phyloP scores from a whole-genome alignment of 495 filamentous ascomycete species.

The Lepidopterella palustris region DNA sequence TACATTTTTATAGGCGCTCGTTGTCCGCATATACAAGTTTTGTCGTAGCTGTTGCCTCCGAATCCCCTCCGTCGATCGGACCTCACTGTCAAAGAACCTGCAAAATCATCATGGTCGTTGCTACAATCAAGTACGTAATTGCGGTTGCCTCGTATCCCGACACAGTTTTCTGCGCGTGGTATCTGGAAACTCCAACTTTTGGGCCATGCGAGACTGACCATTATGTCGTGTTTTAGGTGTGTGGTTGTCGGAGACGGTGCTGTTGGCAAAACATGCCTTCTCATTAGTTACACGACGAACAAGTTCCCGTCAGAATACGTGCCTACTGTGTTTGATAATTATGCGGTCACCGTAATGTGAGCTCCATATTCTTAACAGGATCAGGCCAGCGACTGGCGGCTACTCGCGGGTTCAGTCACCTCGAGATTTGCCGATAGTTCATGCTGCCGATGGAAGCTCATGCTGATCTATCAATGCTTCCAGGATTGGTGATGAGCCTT shows the following conservation, averaged over 20 bases:
- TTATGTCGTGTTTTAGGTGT: slow-evolving; percentile 53
- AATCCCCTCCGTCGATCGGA: not conserved
- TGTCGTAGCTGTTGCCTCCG: not conserved
- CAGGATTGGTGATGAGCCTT: slow-evolving; percentile 99
- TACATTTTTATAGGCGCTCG: not conserved
- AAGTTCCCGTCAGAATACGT: slow-evolving; percentile 99
- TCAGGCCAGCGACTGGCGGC: not conserved
- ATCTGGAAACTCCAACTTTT: not conserved
- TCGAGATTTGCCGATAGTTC: not conserved
- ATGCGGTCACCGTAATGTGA: slow-evolving; percentile 98
- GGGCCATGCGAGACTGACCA: not conserved
- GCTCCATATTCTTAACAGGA: slow-evolving; percentile 37
- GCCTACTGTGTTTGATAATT: slow-evolving; percentile 98
- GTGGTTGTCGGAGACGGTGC: slow-evolving; percentile 99
- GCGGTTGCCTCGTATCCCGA: not conserved
- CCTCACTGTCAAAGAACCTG: not conserved
- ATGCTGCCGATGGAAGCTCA: not conserved
- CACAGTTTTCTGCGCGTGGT: not conserved
- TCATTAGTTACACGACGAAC: slow-evolving; percentile 99
- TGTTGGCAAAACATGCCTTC: slow-evolving; percentile 95
- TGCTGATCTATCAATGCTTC: slow-evolving; percentile 12
- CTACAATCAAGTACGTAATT: slow-evolving; percentile 13
- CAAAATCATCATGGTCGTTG: slow-evolving; percentile 23
- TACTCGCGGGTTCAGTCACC: too few relatives aligned
- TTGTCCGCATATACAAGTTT: not conserved